Evolutionary conservation across 148 eudicot genomes (phyloP).

Genomic region (Vaccinium myrtillus): DNA sequence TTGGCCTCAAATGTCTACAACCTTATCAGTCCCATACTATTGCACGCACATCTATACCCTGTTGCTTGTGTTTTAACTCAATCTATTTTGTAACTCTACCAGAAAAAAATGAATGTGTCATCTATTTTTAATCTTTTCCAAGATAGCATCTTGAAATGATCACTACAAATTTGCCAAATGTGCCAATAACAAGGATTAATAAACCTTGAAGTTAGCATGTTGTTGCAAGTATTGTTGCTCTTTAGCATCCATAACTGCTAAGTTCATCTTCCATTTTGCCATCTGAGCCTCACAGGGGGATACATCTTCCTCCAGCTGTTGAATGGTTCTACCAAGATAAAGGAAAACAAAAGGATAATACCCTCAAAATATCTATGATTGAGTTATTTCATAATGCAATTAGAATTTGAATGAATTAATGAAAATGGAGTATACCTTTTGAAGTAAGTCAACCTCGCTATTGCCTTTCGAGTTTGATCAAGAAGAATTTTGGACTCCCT

Average conservation of each 20-base stretch:
- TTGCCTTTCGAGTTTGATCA: conserved; percentile 77
- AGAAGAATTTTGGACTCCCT: conserved; percentile 85
- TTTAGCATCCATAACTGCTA: conserved; percentile 68
- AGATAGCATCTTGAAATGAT: not conserved
- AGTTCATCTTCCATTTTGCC: conserved; percentile 70
- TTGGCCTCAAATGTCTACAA: too few relatives aligned
- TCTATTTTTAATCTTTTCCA: not conserved
- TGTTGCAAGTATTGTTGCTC: conserved; percentile 79
- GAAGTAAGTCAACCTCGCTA: conserved; percentile 72
- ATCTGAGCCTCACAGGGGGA: conserved; percentile 77
- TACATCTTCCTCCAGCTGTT: conserved; percentile 76
- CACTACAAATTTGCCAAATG: not conserved
- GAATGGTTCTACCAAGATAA: conserved; percentile 56
- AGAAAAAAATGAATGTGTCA: not conserved
- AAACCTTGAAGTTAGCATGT: conserved; percentile 79
- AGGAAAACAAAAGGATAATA: not conserved
- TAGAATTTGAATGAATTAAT: not conserved
- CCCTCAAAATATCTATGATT: not conserved
- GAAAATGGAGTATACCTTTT: conserved; percentile 46
- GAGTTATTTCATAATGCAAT: not conserved
- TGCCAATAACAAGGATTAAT: not conserved
- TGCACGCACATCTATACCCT: too few relatives aligned
- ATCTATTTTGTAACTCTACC: not conserved
- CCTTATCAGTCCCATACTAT: too few relatives aligned
- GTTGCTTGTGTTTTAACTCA: not conserved